Percentiles rank a stretch among this genome's conserved stretches.
These are phyloP conservation scores for Ophiocordyceps sinensis DNA, from an alignment of 2,329 filamentous ascomycete genomes.

Conservation along the genomic window DNA sequence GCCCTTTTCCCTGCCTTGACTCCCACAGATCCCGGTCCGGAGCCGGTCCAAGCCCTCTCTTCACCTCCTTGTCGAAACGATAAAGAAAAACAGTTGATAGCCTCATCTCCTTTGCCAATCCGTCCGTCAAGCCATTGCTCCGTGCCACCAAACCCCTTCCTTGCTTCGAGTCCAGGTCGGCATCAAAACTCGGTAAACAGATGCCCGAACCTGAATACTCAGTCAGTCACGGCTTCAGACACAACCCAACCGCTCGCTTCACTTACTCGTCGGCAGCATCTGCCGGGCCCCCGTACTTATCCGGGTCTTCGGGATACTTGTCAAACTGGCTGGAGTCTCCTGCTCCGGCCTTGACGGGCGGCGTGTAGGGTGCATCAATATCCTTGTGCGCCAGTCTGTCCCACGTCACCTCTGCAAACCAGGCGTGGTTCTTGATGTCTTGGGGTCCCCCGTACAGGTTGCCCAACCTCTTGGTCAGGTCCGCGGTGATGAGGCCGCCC, in stretches of 20 bases:
- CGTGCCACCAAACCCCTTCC: neutral
- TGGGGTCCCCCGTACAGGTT: slow-evolving; percentile 83
- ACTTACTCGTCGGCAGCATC: slow-evolving; percentile 79
- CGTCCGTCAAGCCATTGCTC: neutral
- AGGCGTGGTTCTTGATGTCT: slow-evolving; percentile 89
- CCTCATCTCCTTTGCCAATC: neutral
- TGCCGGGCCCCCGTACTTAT: slow-evolving; percentile 61
- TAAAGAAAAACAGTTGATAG: neutral
- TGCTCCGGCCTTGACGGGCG: slow-evolving; percentile 82
- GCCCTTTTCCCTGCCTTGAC: too few relatives aligned
- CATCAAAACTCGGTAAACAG: slow-evolving; percentile 63
- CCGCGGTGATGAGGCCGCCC: slow-evolving; percentile 82
- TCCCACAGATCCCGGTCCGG: neutral
- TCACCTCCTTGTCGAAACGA: neutral
- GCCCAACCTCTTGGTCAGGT: slow-evolving; percentile 86
- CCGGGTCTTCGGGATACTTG: slow-evolving; percentile 92
- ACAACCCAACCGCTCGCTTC: neutral
- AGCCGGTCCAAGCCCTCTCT: neutral
- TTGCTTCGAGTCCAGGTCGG: neutral
- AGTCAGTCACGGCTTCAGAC: slow-evolving; percentile 5
- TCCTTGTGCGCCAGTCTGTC: slow-evolving; percentile 87
- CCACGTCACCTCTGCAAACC: slow-evolving; percentile 98
- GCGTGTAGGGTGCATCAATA: slow-evolving; percentile 95
- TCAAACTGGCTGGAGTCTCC: slow-evolving; percentile 97
- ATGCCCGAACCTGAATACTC: slow-evolving; percentile 46